Evolutionary conservation across 2,329 filamentous ascomycete genomes (phyloP).

Genomic region (Fusarium pseudograminearum): DNA sequence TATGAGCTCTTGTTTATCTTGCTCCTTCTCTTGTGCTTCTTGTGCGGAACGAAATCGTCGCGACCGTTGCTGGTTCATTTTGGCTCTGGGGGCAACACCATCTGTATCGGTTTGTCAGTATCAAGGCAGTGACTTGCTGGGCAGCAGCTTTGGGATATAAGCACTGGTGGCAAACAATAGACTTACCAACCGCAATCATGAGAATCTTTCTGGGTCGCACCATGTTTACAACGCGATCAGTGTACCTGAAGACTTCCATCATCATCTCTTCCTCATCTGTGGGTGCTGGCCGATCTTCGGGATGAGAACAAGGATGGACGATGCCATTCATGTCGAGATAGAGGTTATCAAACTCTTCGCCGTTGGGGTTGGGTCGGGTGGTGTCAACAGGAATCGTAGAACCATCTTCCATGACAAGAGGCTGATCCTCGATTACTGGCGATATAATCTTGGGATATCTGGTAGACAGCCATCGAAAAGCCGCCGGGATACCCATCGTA

Average conservation of each 20-base stretch:
- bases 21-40: slow-evolving; percentile 93
- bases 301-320: slow-evolving; percentile 97
- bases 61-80: slow-evolving; percentile 99
- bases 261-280: slow-evolving; percentile 99
- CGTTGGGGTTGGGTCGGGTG: slow-evolving; percentile 90
- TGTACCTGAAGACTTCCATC: slow-evolving; percentile 97
- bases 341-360: slow-evolving; percentile 96
- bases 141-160: not conserved
- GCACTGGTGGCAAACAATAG: not conserved
- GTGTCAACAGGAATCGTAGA: slow-evolving; percentile 86
- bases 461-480: slow-evolving; percentile 95
- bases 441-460: slow-evolving; percentile 99
- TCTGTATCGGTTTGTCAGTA: slow-evolving; percentile 65
- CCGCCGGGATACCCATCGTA: slow-evolving; percentile 91
- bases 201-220: slow-evolving; percentile 94
- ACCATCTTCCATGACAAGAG: slow-evolving; percentile 83
- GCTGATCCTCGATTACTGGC: slow-evolving; percentile 86
- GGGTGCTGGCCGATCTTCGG: slow-evolving; percentile 90
- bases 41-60: slow-evolving; percentile 94
- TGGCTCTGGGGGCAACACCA: slow-evolving; percentile 95
- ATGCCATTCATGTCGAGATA: slow-evolving; percentile 99
- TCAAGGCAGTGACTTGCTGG: not conserved
- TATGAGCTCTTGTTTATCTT: slow-evolving; percentile 88
- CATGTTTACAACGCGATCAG: slow-evolving; percentile 99
- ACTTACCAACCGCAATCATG: slow-evolving; percentile 94